phyloP scores from a whole-genome alignment of 2,329 filamentous ascomycete genomes.

The Fusarium sp. region DNA sequence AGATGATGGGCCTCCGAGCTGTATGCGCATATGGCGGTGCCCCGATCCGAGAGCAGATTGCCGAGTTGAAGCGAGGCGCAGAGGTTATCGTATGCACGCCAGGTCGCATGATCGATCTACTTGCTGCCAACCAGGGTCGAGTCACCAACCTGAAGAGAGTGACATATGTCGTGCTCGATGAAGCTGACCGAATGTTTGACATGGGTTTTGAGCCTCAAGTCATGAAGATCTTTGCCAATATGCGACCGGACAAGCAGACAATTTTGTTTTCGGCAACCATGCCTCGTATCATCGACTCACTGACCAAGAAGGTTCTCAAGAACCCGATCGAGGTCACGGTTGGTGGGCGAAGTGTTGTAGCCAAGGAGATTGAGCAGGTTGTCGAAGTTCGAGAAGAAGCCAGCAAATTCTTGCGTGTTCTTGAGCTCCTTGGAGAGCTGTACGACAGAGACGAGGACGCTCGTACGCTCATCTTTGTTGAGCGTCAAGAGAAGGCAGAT shows the following conservation, averaged over 20 bases:
- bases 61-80: constrained; percentile 91
- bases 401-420: constrained; percentile 81
- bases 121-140: constrained; percentile 91
- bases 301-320: constrained; percentile 86
- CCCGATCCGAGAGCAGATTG: constrained; percentile 97
- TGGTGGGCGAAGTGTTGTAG: constrained; percentile 85
- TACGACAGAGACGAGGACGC: constrained; percentile 90
- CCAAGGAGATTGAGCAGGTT: constrained; percentile 90
- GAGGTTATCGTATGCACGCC: constrained; percentile 96
- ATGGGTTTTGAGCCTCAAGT: constrained; percentile 99
- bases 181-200: constrained; percentile 99
- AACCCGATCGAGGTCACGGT: constrained; percentile 92
- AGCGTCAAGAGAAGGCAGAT: constrained; percentile 89
- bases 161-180: constrained; percentile 93
- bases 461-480: constrained; percentile 88
- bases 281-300: constrained; percentile 87
- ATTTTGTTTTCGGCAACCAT: constrained; percentile 97
- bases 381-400: constrained; percentile 86
- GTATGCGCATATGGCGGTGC: constrained; percentile 95
- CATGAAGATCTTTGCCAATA: constrained; percentile 92
- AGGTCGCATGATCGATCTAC: constrained; percentile 91
- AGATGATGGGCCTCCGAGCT: constrained; percentile 80
- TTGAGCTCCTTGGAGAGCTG: constrained; percentile 86
- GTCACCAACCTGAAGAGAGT: constrained; percentile 90
- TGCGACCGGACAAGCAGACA: constrained; percentile 90